These are phyloP conservation scores for Aspergillus fumigatus DNA, from an alignment of 2,329 filamentous ascomycete species.

Conservation along the genomic window DNA sequence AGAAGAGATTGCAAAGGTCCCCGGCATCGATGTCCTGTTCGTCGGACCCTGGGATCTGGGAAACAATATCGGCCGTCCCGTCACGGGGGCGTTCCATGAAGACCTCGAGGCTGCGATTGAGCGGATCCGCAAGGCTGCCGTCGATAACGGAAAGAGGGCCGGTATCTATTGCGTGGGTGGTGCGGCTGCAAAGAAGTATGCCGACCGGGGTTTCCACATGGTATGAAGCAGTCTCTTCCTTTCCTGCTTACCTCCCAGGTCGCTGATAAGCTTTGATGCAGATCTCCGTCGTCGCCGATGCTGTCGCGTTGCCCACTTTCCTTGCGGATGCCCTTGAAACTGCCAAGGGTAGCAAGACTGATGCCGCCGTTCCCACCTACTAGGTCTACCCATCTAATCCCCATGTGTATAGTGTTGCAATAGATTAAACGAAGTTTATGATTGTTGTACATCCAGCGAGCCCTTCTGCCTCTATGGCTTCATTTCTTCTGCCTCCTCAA, in stretches of 20 bases:
- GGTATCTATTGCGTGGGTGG: slow-evolving; percentile 54
- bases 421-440: neutral
- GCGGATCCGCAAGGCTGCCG: slow-evolving; percentile 48
- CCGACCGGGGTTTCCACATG: slow-evolving; percentile 53
- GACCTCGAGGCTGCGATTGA: slow-evolving; percentile 51
- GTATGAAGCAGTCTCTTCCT: slow-evolving; percentile 26
- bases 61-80: slow-evolving; percentile 54
- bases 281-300: slow-evolving; percentile 43
- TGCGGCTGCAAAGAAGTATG: slow-evolving; percentile 49
- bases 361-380: slow-evolving; percentile 9
- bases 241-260: neutral
- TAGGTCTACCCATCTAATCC: neutral
- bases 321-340: slow-evolving; percentile 34
- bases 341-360: slow-evolving; percentile 25
- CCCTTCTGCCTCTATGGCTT: neutral
- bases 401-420: neutral
- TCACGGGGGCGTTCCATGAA: slow-evolving; percentile 45
- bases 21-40: slow-evolving; percentile 51
- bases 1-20: slow-evolving; percentile 49
- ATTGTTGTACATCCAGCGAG: neutral
- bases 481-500: slow-evolving; percentile 45
- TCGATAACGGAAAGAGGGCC: slow-evolving; percentile 49
- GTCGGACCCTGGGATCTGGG: slow-evolving; percentile 55
- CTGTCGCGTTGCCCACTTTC: slow-evolving; percentile 41
- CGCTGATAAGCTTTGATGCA: slow-evolving; percentile 10